Evolutionary conservation across 2,329 filamentous ascomycete species (phyloP), one percentile per base, ranked within the genome.

Genomic region (Ophiocordyceps camponoti-saundersi): DNA sequence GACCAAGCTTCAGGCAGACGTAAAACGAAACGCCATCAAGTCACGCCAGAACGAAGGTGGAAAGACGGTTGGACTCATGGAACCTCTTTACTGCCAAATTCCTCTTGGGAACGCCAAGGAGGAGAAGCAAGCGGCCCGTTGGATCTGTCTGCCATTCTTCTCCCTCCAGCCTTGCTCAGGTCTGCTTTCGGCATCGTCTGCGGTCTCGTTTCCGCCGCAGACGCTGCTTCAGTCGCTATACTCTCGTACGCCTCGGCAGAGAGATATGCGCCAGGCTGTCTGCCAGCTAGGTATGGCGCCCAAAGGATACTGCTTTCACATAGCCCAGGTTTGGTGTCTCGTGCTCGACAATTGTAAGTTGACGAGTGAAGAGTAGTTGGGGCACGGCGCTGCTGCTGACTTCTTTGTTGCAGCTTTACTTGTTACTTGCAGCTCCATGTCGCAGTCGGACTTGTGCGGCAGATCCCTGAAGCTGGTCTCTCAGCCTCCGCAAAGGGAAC

Each of bases 121-220:
- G 34, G 56, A 56, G 22, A 51, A 56, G 22, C 30, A 48, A 11
- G 46, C 52, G 1, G 58, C 59, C 0, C 61, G 59, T 20, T 72
- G 68, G 68, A 51, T 70, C 3, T 70, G 65, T 29, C 55, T 72
- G 15, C 70, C 70, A 0, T 72, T 71, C 50, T 71, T 73, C 50
- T 61, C 61, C 2, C 59, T 72, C 0, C 62, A 69, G 45, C 59
- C 61, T 22, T 71, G 70, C 48, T 63, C 63, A 0, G 66, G 65
- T 2, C 52, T 67, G 2, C 53, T 58, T 2, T 56, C 56, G 6
- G 57, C 57, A 1, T 57, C 59, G 1, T 59, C 54, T 23, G 43
- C 57, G 7, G 56, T 57, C 6, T 55, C 59, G 1, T 71, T 69
- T 45, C 69, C 69, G 1, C 55, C 62, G 2, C 60, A 64, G 45